Conservation (phyloP, 768 basidiomycete species). For the Lactarius hatsudake region DNA sequence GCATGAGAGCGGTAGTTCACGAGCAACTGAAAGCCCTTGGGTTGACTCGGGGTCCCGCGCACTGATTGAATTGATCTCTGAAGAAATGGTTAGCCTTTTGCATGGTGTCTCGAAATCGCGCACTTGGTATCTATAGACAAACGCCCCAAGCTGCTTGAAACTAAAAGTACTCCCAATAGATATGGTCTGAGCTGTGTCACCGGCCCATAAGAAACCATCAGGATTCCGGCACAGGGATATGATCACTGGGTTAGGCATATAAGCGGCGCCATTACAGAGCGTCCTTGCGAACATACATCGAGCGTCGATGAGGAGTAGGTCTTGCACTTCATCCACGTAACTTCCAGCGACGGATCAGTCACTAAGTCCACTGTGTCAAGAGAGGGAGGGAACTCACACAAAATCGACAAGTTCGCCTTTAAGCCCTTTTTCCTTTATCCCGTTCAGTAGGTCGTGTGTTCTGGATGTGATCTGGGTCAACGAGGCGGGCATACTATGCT, state of each 20-base stretch:
- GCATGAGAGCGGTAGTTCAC: constrained; percentile 70
- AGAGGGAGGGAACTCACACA: constrained; percentile 38
- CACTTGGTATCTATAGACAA: constrained; percentile 62
- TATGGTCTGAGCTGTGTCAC: constrained; percentile 79
- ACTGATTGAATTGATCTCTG: constrained; percentile 11
- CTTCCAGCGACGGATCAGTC: constrained; percentile 33
- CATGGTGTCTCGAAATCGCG: neutral
- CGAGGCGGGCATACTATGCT: no score
- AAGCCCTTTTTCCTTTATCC: constrained; percentile 34
- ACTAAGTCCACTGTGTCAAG: neutral
- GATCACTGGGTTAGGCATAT: constrained; percentile 45
- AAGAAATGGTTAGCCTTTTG: neutral
- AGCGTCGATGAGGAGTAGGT: constrained; percentile 64
- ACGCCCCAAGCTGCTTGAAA: constrained; percentile 70
- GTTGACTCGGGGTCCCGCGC: constrained; percentile 29
- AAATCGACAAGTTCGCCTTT: constrained; percentile 50
- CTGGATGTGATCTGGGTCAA: constrained; percentile 33
- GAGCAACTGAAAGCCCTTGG: constrained; percentile 52
- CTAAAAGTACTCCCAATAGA: constrained; percentile 69
- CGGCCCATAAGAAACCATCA: constrained; percentile 73
- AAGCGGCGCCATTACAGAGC: neutral
- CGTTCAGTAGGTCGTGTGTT: constrained; percentile 48
- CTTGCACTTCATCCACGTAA: constrained; percentile 74
- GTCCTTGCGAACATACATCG: constrained; percentile 42
- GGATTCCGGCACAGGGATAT: constrained; percentile 60